A percentile compares a stretch with the other conserved stretches of the same genome.
phyloP scores from a whole-genome alignment of 352 stramenopile genomes.

The Blastocystis sp. region DNA sequence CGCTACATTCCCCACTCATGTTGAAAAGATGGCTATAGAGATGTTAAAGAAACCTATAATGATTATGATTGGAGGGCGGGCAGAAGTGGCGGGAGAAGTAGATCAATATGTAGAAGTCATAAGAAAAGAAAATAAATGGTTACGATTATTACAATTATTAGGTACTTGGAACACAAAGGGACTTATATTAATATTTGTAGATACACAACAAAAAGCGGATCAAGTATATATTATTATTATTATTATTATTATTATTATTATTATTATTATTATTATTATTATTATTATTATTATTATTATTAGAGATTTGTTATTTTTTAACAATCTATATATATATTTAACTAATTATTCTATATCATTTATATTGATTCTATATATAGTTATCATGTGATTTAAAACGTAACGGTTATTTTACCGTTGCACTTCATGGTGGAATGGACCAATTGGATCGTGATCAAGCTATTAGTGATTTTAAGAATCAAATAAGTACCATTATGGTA shows the following conservation, averaged over 20 bases:
- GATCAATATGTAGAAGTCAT: conserved; percentile 90
- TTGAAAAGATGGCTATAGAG: conserved; percentile 52
- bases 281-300: too few species aligned
- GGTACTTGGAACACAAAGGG: conserved; percentile 74
- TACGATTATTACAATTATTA: conserved; percentile 78
- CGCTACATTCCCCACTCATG: conserved; percentile 71
- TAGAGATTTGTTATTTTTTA: too few species aligned
- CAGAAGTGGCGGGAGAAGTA: conserved; percentile 80
- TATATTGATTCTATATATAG: conserved; percentile 1
- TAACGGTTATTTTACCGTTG: conserved; percentile 72
- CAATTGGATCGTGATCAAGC: conserved; percentile 95
- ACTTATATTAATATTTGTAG: conserved; percentile 95
- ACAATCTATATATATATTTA: too few species aligned
- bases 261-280: too few species aligned
- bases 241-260: too few species aligned
- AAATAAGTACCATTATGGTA: conserved; percentile 60
- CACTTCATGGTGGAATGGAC: conserved; percentile 92
- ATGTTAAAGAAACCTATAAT: conserved; percentile 80
- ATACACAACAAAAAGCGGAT: conserved; percentile 70
- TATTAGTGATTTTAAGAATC: conserved; percentile 93
- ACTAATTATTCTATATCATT: too few species aligned
- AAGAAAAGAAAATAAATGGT: conserved; percentile 94
- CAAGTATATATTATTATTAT: background rate
- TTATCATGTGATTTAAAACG: conserved; percentile 31
- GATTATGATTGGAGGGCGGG: conserved; percentile 73